Conservation (phyloP, 306 rosid genomes). For the Cercis canadensis region DNA sequence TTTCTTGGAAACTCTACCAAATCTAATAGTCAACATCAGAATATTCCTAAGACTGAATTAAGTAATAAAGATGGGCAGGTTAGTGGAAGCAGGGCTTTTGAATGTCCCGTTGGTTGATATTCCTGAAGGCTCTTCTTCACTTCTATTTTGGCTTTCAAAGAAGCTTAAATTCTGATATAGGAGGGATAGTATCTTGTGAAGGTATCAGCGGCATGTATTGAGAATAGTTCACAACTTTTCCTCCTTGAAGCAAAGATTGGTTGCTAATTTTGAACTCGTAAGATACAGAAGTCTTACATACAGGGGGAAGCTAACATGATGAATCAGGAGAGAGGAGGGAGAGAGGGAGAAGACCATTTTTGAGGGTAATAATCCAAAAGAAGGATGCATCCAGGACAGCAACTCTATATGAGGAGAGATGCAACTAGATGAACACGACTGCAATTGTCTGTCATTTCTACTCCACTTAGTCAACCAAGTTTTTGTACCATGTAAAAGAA, state of each 20-base stretch:
- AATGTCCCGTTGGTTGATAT: constrained; percentile 21
- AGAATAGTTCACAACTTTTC: constrained; percentile 19
- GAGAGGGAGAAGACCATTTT: too few species aligned
- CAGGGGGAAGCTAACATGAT: too few species aligned
- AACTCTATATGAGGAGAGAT: too few species aligned
- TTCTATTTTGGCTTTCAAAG: constrained; percentile 23
- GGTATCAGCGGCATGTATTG: constrained; percentile 1
- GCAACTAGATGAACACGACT: too few species aligned
- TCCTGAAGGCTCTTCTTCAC: constrained; percentile 21
- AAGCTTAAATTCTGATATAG: constrained; percentile 4
- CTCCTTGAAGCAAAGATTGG: neutral
- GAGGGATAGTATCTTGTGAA: constrained; percentile 16
- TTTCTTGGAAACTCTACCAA: constrained; percentile 34
- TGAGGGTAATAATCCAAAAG: too few species aligned
- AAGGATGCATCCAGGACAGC: too few species aligned
- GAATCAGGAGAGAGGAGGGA: too few species aligned
- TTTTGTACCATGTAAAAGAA: too few species aligned
- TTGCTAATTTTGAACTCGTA: neutral
- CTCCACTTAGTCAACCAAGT: too few species aligned
- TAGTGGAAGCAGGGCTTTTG: constrained; percentile 31
- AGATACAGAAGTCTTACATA: neutral
- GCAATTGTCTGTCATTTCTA: too few species aligned
- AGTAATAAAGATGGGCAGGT: constrained; percentile 44
- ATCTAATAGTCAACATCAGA: constrained; percentile 23
- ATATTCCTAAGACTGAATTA: constrained; percentile 32